Base-by-base conservation (phyloP, 768 basidiomycete genomes). In the Suillus cothurnatus region DNA sequence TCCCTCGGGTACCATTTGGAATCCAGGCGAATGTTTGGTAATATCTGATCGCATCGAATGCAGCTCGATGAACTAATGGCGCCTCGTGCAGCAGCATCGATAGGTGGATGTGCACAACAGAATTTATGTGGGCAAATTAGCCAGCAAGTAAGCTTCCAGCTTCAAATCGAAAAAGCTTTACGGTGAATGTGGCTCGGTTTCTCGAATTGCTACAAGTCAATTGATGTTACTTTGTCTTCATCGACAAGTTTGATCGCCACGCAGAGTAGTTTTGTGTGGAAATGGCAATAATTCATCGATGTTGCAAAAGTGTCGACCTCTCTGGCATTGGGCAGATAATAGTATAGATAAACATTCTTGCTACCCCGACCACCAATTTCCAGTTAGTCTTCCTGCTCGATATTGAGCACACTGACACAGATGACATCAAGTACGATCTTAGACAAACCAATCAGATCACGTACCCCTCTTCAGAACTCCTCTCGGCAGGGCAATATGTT, bases 391-490 rank as follows among this genome's bases (percentile, higher is more conserved):
- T 59, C 58, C 58, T 59, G 58, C 19, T 59, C 58, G 14, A 59
- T 28, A 6, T 31, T 39, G 11, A 59, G 58, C 19, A 59, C 58
- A 7, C 58, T 59, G 26, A 41, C 6, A 28, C 58, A 28, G 28
- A 23, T 19, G 14, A 28, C 26, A 59, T 59, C 39, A 59, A 39
- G 11, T 28, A 19, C 12, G 6, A 43, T 21, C 39, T 59, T 23
- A 43, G 39, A 41, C 19, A 39, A 31, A 19, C 23, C 6, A 59
- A 19, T 26, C 26, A 28, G 72, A 56, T 32, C 21, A 69, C 83
- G 66, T 59, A 91, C 91, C 91, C 93, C 79, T 92, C 90, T 74
- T 95, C 93, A 0, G 95, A 96, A 72, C 93, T 90, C 49, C 86
- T 78, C 65, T 90, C 90, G 2, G 92, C 87, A 15, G 96, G 96